phyloP scores from a whole-genome alignment of 2,329 filamentous ascomycete species.

The Hypoxylon rubiginosum region DNA sequence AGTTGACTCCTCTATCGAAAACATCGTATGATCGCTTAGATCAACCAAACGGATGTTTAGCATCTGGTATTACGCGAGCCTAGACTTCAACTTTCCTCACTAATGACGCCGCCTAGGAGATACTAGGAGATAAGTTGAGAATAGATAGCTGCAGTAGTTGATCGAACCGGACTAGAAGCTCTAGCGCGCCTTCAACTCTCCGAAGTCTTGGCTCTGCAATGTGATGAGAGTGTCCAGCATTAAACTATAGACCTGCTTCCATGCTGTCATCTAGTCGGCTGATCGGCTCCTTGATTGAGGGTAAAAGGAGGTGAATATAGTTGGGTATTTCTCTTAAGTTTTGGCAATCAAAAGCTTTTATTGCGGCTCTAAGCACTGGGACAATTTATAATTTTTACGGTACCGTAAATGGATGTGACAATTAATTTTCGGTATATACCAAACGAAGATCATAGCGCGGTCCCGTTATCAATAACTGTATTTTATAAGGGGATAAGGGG shows the following conservation, averaged over 20 bases:
- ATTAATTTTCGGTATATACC: constrained; percentile 1
- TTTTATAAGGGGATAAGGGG: not conserved
- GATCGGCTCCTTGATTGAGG: not conserved
- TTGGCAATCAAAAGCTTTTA: not conserved
- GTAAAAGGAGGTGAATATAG: not conserved
- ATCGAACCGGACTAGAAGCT: constrained; percentile 18
- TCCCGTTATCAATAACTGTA: constrained; percentile 5
- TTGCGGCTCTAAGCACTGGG: not conserved
- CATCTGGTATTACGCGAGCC: not conserved
- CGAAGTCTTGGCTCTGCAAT: constrained; percentile 4
- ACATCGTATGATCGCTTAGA: constrained; percentile 15
- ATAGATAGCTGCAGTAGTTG: constrained; percentile 8
- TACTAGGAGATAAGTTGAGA: constrained; percentile 5
- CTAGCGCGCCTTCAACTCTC: constrained; percentile 9
- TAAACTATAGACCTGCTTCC: constrained; percentile 4
- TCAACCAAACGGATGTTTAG: constrained; percentile 14
- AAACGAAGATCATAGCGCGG: not conserved
- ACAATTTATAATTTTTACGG: not conserved
- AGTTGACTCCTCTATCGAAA: not conserved
- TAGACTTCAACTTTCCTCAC: constrained; percentile 18
- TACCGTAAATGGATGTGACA: not conserved
- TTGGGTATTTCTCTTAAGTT: not conserved
- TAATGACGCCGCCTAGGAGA: constrained; percentile 26
- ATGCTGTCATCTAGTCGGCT: not conserved
- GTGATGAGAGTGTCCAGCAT: not conserved